Base-by-base conservation (phyloP, 495 filamentous ascomycete genomes). In the Aspergillus sclerotiicarbonarius region DNA sequence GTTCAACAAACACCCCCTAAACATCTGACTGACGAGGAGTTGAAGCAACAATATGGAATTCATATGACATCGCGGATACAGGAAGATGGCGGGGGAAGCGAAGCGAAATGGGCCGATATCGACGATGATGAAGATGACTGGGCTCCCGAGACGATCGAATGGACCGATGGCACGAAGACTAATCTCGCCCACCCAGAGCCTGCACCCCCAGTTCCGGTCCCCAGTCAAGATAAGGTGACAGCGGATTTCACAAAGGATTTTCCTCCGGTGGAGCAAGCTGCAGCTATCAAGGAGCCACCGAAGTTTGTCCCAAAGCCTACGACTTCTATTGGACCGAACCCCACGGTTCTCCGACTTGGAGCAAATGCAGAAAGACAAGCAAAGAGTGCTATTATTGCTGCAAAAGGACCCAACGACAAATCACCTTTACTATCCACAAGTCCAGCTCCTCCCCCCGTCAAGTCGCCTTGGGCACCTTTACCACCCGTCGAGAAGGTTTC, bases 111-210 rank as follows among this genome's bases (percentile, higher is more conserved):
- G 94, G 94, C 95, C 16, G 94, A 99, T 76, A 97, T 98, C 57
- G 94, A 98, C 57, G 94, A 99, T 57, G 94, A 99, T 61, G 92
- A 97, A 68, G 94, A 98, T 55, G 92, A 98, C 68, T 99, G 94
- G 94, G 91, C 89, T 3, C 95, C 94, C 0, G 92, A 98, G 60
- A 87, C 89, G 7, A 96, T 98, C 58, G 91, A 96, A 61, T 99
- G 94, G 94, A 91, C 88, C 61, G 94, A 99, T 71, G 93, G 92
- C 32, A 98, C 92, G 13, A 97, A 98, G 75, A 90, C 92, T 54
- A 88, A 85, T 37, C 79, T 96, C 8, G 85, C 87, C 13, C 84
- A 88, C 44, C 68, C 79, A 32, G 71, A 76, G 31, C 61, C 64
- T 57, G 39, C 60, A 9, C 62, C 70, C 16, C 33, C 66, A 13